Conservation (phyloP, 345 rosid genomes). For the Heritiera fomes region DNA sequence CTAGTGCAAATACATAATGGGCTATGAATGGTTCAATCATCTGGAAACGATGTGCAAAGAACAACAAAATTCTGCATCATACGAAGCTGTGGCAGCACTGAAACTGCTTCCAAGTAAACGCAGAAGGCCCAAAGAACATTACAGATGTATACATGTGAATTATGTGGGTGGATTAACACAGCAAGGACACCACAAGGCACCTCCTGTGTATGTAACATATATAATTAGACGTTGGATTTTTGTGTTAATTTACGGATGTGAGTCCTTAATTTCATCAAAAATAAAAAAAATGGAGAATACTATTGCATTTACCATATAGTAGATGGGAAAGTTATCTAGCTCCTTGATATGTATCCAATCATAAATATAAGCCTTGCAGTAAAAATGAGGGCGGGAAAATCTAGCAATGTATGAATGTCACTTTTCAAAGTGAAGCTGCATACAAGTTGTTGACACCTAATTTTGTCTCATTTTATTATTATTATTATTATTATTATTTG, state of each 20-base stretch:
- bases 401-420: slow-evolving; percentile 66
- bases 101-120: slow-evolving; percentile 64
- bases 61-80: slow-evolving; percentile 58
- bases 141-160: background rate
- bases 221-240: background rate
- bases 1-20: slow-evolving; percentile 85
- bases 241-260: too few species aligned
- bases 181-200: slow-evolving; percentile 64
- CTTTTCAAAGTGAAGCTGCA: slow-evolving; percentile 47
- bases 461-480: too few species aligned
- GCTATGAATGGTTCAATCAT: slow-evolving; percentile 84
- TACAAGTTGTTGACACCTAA: too few species aligned
- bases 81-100: slow-evolving; percentile 87
- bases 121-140: slow-evolving; percentile 65
- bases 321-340: slow-evolving; percentile 55
- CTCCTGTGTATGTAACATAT: slow-evolving; percentile 55
- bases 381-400: slow-evolving; percentile 51
- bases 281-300: background rate
- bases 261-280: background rate
- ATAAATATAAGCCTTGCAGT: slow-evolving; percentile 75
- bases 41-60: slow-evolving; percentile 35
- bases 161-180: slow-evolving; percentile 47
- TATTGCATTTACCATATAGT: slow-evolving; percentile 48
- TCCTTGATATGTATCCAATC: slow-evolving; percentile 63
- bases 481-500: too few species aligned